These are phyloP conservation scores for Dendrobium chrysotoxum DNA, from an alignment of 106 monocot genomes.

Conservation along the genomic window DNA sequence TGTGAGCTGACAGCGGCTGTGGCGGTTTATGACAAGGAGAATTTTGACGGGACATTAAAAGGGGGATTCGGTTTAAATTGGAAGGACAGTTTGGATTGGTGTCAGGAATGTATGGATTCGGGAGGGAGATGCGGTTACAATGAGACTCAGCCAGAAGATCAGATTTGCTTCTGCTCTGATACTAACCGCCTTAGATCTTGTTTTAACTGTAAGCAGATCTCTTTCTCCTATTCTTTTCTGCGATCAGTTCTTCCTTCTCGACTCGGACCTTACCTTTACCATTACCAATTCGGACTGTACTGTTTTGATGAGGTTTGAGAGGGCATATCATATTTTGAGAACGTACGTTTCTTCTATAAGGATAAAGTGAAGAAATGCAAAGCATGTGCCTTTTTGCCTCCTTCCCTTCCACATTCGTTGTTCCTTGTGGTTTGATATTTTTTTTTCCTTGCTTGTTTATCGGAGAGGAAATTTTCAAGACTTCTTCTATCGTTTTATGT, in stretches of 20 bases:
- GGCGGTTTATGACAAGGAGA: background rate
- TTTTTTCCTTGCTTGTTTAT: too few species aligned
- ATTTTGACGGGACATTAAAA: background rate
- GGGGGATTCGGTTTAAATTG: background rate
- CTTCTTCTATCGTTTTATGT: too few species aligned
- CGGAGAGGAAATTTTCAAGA: too few species aligned
- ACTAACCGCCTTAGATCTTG: background rate
- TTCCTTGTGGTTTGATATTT: too few species aligned
- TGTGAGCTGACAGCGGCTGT: background rate
- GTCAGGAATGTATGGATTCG: background rate
- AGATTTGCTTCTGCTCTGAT: slow-evolving; percentile 19
- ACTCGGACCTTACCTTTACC: background rate
- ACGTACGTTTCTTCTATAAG: too few species aligned
- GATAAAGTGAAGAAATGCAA: too few species aligned
- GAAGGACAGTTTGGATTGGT: background rate
- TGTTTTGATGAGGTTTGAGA: background rate
- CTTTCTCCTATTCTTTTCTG: background rate
- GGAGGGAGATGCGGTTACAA: slow-evolving; percentile 1
- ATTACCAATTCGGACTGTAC: background rate
- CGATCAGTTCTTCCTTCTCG: background rate
- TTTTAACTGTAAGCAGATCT: background rate
- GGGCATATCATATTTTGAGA: too few species aligned
- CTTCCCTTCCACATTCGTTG: too few species aligned
- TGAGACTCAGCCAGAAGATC: background rate
- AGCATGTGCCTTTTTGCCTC: too few species aligned